Evolutionary conservation across 495 filamentous ascomycete genomes (phyloP).

Genomic region (Talaromyces ruber): DNA sequence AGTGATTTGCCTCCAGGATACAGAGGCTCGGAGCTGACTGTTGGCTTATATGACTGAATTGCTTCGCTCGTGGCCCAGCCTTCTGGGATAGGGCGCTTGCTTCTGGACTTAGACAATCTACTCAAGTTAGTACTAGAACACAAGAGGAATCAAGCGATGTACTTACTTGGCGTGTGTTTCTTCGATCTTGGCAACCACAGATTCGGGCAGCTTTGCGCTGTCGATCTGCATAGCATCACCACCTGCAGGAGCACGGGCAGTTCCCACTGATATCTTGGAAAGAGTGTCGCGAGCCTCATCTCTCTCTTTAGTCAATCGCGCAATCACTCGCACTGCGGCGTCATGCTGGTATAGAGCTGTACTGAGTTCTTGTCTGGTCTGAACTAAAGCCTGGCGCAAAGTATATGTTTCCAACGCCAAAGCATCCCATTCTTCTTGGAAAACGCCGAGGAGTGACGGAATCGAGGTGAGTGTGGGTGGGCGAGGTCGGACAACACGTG

Average conservation of each 20-base stretch:
- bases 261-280: conserved; percentile 67
- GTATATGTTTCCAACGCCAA: conserved; percentile 84
- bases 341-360: conserved; percentile 94
- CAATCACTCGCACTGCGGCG: conserved; percentile 89
- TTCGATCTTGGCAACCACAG: conserved; percentile 65
- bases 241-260: conserved; percentile 41
- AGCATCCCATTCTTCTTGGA: conserved; percentile 98
- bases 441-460: conserved; percentile 89
- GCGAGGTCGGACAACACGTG: conserved; percentile 74
- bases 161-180: conserved; percentile 69
- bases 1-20: conserved; percentile 59
- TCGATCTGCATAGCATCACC: conserved; percentile 93
- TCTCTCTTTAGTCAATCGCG: conserved; percentile 75
- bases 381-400: conserved; percentile 75
- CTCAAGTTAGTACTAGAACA: conserved; percentile 5
- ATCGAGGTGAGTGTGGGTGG: conserved; percentile 95
- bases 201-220: conserved; percentile 58
- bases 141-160: conserved; percentile 7
- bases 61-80: conserved; percentile 74
- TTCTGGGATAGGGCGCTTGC: conserved; percentile 79
- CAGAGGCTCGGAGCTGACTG: conserved; percentile 50
- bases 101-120: conserved; percentile 74
- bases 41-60: conserved; percentile 57
- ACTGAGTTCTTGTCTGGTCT: conserved; percentile 86
- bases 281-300: conserved; percentile 93